A percentile compares a stretch with the other conserved stretches of the same genome.
phyloP scores from a whole-genome alignment of 78 protist species.

The Dictyostelium intermedium region DNA sequence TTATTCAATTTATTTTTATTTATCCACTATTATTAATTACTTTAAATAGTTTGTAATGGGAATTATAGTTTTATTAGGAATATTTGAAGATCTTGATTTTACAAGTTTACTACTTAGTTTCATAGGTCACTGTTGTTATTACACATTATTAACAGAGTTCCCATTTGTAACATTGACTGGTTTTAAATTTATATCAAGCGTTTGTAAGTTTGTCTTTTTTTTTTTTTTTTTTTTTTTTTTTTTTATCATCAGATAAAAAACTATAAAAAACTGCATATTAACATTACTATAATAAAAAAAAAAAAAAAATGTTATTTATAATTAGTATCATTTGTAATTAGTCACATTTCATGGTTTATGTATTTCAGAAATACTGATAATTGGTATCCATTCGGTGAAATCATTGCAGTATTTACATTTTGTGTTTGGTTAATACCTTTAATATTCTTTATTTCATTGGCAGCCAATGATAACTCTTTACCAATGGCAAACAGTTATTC shows the following conservation, averaged over 20 bases:
- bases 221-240: neutral
- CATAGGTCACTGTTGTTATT: slow-evolving; percentile 26
- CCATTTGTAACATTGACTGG: slow-evolving; percentile 72
- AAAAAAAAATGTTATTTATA: too few relatives aligned
- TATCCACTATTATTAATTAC: neutral
- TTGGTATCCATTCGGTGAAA: slow-evolving; percentile 54
- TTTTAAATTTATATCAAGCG: slow-evolving; percentile 41
- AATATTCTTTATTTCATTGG: slow-evolving; percentile 56
- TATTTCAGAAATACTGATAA: slow-evolving; percentile 27
- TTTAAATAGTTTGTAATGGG: slow-evolving; percentile 12
- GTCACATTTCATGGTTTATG: slow-evolving; percentile 70
- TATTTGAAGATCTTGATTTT: slow-evolving; percentile 32
- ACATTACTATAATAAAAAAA: too few relatives aligned
- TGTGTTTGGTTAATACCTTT: slow-evolving; percentile 81
- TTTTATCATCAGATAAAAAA: neutral
- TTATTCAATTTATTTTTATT: neutral
- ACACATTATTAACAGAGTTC: slow-evolving; percentile 44
- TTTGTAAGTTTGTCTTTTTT: neutral
- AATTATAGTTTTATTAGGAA: slow-evolving; percentile 4
- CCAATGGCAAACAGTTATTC: slow-evolving; percentile 6
- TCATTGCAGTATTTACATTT: slow-evolving; percentile 58
- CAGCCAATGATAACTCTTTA: slow-evolving; percentile 63
- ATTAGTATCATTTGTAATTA: slow-evolving; percentile 37
- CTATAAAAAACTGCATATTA: too few relatives aligned
- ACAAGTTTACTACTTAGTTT: slow-evolving; percentile 17